phyloP scores from a whole-genome alignment of 164 flowering plant species.

The Vitis rupestris region DNA sequence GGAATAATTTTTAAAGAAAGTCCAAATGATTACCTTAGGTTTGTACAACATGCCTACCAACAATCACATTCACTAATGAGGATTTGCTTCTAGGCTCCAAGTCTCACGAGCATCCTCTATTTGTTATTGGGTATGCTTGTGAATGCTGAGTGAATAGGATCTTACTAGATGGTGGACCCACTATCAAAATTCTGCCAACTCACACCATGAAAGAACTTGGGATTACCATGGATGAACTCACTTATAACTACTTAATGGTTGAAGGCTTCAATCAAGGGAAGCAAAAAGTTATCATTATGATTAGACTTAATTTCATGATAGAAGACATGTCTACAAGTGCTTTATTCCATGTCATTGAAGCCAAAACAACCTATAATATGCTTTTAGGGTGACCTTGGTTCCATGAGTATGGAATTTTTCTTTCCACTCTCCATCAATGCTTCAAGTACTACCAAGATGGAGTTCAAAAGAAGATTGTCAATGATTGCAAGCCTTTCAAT shows the following conservation, averaged over 20 bases:
- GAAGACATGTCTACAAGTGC: background rate
- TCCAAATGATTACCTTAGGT: too few species aligned
- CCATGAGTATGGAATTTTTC: slow-evolving; percentile 3
- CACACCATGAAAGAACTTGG: too few species aligned
- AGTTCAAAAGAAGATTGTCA: background rate
- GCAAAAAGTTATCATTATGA: slow-evolving; percentile 1
- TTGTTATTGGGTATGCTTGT: background rate
- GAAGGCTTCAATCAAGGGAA: slow-evolving; percentile 5
- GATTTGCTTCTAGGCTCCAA: background rate
- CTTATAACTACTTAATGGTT: background rate
- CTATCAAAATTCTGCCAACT: background rate
- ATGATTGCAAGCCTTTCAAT: slow-evolving; percentile 10
- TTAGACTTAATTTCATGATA: background rate
- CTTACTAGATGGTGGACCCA: background rate
- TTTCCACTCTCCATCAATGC: slow-evolving; percentile 5
- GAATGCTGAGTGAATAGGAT: background rate
- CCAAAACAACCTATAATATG: slow-evolving; percentile 5
- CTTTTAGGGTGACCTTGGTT: slow-evolving; percentile 11
- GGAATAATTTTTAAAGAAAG: too few species aligned
- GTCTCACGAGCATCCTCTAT: background rate
- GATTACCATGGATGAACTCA: background rate
- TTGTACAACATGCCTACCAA: too few species aligned
- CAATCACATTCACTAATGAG: background rate
- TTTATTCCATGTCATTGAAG: slow-evolving; percentile 9
- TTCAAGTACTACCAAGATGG: slow-evolving; percentile 6